Evolutionary conservation across 805 yeast species (phyloP), one percentile per base, ranked within the genome.

Genomic region (Metschnikowia borealis): DNA sequence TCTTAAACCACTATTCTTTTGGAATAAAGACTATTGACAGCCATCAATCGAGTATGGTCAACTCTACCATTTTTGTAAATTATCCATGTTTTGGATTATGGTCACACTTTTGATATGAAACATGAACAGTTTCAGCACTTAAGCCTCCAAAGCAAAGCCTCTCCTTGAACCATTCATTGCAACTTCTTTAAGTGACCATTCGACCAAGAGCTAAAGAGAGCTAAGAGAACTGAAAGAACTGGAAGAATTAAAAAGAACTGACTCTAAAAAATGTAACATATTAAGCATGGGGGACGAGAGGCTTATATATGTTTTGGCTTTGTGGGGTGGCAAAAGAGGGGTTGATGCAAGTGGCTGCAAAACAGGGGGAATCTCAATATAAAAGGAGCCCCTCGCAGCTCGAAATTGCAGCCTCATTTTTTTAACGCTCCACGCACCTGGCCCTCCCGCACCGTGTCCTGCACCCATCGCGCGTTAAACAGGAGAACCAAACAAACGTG

Each of bases 281-380:
- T 34, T 14, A 3, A 14, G 11, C 17, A 8, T 11, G 15, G 36
- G 18, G 13, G 11, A 6, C 23, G 35, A 33, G 38, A 32, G 26
- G 45, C n/a, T 42, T 33, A 20, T 33, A 33, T 42, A 33, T 33
- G 11, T n/a, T 18, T 31, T 33, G 31, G 32, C n/a, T 42, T 42
- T 42, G 23, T 23, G 35, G 36, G 17, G 45, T 18, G 23, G 35
- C 21, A 31, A 31, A 29, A 17, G 45, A 20, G 45, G 45, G 21
- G 20, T 29, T 20, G 5, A 42, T 20, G 37, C 38, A 15, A 18
- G 45, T 42, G 37, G 45, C 32, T 42, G 45, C 45, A 33, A 42
- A 42, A 33, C 34, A 20, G 31, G n/a, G n/a, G 38, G 23, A 2
- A 10, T 14, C 38, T n/a, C 17, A 31, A 20, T 42, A 42, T 42